These are phyloP conservation scores for Starmerella etchellsii DNA, from an alignment of 805 yeast species.

Conservation along the genomic window DNA sequence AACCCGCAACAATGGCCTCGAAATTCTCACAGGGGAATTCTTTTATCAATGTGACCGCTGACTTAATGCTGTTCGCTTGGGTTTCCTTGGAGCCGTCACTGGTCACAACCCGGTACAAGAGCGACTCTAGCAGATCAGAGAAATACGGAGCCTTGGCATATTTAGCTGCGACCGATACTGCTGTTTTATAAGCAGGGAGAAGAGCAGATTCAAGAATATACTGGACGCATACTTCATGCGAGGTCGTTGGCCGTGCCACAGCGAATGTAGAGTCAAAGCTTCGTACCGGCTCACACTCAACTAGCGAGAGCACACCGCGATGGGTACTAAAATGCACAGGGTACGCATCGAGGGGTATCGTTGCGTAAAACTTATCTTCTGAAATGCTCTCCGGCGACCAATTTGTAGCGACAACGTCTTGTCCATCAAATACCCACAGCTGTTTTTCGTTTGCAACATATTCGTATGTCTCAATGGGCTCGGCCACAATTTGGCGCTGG, in stretches of 20 bases:
- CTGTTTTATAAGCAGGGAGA: slow-evolving; percentile 12
- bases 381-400: slow-evolving; percentile 5
- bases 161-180: slow-evolving; percentile 22
- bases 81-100: slow-evolving; percentile 6
- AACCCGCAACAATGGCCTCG: slow-evolving; percentile 31
- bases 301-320: slow-evolving; percentile 38
- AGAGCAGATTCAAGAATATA: slow-evolving; percentile 25
- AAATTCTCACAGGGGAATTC: slow-evolving; percentile 27
- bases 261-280: slow-evolving; percentile 27
- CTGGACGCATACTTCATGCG: slow-evolving; percentile 27
- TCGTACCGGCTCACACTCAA: slow-evolving; percentile 34
- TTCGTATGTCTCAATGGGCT: slow-evolving; percentile 29
- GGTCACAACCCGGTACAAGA: slow-evolving; percentile 26
- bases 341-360: slow-evolving; percentile 33
- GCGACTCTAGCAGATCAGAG: slow-evolving; percentile 31
- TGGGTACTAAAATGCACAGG: slow-evolving; percentile 37
- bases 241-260: slow-evolving; percentile 24
- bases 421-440: slow-evolving; percentile 34
- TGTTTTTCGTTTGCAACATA: slow-evolving; percentile 21
- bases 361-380: slow-evolving; percentile 7
- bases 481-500: slow-evolving; percentile 25
- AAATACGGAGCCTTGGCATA: slow-evolving; percentile 29
- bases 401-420: slow-evolving; percentile 17
- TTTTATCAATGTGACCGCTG: slow-evolving; percentile 24
- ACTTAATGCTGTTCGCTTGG: neutral